Conservation (phyloP, 1,284 basidiomycete species). For the Ustilago loliicola region DNA sequence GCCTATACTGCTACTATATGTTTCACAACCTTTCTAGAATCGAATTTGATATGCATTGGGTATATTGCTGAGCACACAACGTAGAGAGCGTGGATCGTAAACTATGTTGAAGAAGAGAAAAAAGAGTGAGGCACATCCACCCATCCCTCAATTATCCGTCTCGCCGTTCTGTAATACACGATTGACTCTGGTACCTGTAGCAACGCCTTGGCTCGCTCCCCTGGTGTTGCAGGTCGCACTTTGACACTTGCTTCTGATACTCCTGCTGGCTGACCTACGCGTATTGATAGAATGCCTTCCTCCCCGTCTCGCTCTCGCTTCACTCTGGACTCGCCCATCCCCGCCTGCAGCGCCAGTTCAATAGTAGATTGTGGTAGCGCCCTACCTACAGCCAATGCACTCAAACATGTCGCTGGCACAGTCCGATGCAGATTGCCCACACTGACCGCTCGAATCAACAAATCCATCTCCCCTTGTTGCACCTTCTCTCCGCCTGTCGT, state of each 20-base stretch:
- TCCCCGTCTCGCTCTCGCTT: neutral
- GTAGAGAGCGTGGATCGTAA: neutral
- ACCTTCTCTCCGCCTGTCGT: conserved; percentile 53
- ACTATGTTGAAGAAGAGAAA: neutral
- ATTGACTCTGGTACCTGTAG: conserved; percentile 38
- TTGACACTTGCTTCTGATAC: conserved; percentile 56
- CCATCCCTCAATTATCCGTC: conserved; percentile 59
- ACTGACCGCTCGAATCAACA: conserved; percentile 61
- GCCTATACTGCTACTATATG: neutral
- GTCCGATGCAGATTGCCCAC: conserved; percentile 66
- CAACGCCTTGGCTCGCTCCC: conserved; percentile 7
- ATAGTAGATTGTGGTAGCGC: conserved; percentile 53
- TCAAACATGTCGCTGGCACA: conserved; percentile 63
- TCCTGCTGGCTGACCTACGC: conserved; percentile 67
- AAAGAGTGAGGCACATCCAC: conserved; percentile 38
- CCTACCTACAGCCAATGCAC: conserved; percentile 53
- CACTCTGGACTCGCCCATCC: neutral
- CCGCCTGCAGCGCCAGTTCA: conserved; percentile 22
- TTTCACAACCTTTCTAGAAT: neutral
- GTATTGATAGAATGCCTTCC: conserved; percentile 39
- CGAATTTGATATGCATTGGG: neutral
- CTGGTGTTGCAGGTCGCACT: neutral
- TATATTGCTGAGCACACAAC: neutral
- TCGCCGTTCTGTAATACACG: conserved; percentile 60
- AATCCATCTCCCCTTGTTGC: conserved; percentile 39